Evolutionary conservation across 2,329 filamentous ascomycete species (phyloP), one percentile per base, ranked within the genome.

Genomic region (Acrocalymma vagum): DNA sequence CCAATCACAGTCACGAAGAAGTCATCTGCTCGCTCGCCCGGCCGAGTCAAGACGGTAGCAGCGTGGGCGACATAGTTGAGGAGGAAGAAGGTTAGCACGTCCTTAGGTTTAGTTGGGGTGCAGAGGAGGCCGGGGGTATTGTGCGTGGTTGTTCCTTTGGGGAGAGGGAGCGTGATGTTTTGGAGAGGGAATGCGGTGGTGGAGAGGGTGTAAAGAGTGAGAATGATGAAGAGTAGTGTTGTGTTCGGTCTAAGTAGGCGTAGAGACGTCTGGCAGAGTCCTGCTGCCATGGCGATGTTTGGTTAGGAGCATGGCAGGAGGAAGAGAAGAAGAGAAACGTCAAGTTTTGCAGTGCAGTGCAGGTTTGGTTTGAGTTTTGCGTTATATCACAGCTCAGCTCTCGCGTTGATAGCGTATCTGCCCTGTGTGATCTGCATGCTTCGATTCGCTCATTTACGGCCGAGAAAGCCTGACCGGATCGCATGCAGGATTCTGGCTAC

Each of bases 61-160:
- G 62, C 65, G 28, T 72, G 69, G 0, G 69, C 58, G 3, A 68
- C 31, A 31, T 69, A 72, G 40, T 72, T 72, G 11, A 59, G 47
- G 4, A 68, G 30, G 33, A 59, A 70, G 44, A 72, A 73, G 6
- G 39, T 34, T 3, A 48, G 34, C 6, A 69, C 20, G 21, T 68
- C 65, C 2, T 42, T 41, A 45, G 58, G 60, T 38, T 49, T 47
- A 1, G 58, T 45, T 3, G 63, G 57, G 3, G 44, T 58, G 38
- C 62, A 67, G 8, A 64, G 40, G 1, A 60, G 41, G 2, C 43
- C 49, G 14, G 55, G 53, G 3, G 46, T 48, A 3, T 41, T 44
- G 28, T 58, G 51, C 17, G 57, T 42, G 1, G 51, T 38, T 9
- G 52, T 53, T 5, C 55, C 51, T 15, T 29, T 8, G 6, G 51